These are phyloP conservation scores for Phytophthora meadii DNA, from an alignment of 352 stramenopile species.

Conservation along the genomic window DNA sequence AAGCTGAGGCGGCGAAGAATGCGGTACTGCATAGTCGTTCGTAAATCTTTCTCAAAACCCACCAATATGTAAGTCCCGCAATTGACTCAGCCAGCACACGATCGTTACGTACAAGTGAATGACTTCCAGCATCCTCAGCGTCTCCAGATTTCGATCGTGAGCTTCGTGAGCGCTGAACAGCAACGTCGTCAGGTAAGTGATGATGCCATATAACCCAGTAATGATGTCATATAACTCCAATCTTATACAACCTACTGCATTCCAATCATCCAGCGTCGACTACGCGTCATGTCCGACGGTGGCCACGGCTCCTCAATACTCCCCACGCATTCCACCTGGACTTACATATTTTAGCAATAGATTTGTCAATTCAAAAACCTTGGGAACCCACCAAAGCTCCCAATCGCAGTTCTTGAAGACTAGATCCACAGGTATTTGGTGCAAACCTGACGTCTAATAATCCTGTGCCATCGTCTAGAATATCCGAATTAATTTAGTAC, in stretches of 20 bases:
- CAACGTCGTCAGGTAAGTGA: constrained; percentile 2
- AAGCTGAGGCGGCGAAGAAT: constrained; percentile 15
- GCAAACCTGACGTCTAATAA: constrained; percentile 35
- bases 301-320: constrained; percentile 35
- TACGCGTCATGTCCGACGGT: constrained; percentile 16
- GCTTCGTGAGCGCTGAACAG: constrained; percentile 45
- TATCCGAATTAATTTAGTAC: constrained; percentile 1
- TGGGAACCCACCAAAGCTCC: constrained; percentile 39
- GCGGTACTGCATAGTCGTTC: constrained; percentile 19
- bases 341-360: constrained; percentile 5
- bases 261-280: constrained; percentile 43
- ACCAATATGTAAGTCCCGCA: constrained; percentile 7
- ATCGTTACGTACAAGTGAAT: constrained; percentile 53
- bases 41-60: constrained; percentile 22
- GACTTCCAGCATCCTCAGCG: constrained; percentile 65
- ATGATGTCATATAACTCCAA: background rate
- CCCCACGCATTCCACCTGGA: constrained; percentile 52
- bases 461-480: constrained; percentile 52
- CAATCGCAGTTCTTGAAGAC: constrained; percentile 20
- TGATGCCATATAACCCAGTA: background rate
- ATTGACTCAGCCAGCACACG: background rate
- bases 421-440: constrained; percentile 3
- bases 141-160: constrained; percentile 66
- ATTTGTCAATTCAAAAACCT: background rate
- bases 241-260: constrained; percentile 31